Evolutionary conservation across 2,329 filamentous ascomycete genomes (phyloP), one percentile per base, ranked within the genome.

Genomic region (Colletotrichum kahawae): DNA sequence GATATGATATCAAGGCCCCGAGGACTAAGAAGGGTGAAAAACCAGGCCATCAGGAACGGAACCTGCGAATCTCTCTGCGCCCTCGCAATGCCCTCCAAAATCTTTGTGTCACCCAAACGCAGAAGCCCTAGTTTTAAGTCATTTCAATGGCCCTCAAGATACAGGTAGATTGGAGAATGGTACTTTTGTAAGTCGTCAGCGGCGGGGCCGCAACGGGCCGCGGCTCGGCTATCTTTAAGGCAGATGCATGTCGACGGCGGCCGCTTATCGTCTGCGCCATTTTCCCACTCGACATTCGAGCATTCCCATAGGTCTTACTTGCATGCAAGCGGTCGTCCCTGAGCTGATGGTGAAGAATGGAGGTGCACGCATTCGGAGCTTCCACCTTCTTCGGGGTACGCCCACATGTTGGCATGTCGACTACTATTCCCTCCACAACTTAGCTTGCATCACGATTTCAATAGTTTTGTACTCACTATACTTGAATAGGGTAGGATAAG

Each of bases 21-120:
- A 2, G 56, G n/a, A 7, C 21, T 7, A 7, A 31, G 14, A 5
- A 34, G 14, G 10, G 60, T 21, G 21, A 72, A 21, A 14, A 68
- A 14, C 43, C 57, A 73, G 14, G 69, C 48, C 73, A 75, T 60
- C 14, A 48, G 9, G 21, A 72, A 4, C n/a, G 29, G 14, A 9
- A 38, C 27, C 2, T 57, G 34, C 5, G 48, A 31, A 12, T 24
- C 65, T 2, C 14, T 36, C 7, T 59, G 36, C 6, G 29, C 9
- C 16, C 4, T 31, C 36, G 33, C 16, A 9, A 59, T 24, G 1
- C 12, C 51, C n/a, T 29, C 29, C 7, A 36, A 16, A 16, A 68
- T 7, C 16, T 9, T 68, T n/a, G 4, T 13, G 16, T 68, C 66
- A n/a, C 34, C 27, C 21, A 33, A 29, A 4, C 7, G 33, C 14